A percentile compares a stretch with the other conserved stretches of the same genome.
These are phyloP conservation scores for Aphanoascus verrucosus DNA, from an alignment of 2,329 filamentous ascomycete species.

Conservation along the genomic window DNA sequence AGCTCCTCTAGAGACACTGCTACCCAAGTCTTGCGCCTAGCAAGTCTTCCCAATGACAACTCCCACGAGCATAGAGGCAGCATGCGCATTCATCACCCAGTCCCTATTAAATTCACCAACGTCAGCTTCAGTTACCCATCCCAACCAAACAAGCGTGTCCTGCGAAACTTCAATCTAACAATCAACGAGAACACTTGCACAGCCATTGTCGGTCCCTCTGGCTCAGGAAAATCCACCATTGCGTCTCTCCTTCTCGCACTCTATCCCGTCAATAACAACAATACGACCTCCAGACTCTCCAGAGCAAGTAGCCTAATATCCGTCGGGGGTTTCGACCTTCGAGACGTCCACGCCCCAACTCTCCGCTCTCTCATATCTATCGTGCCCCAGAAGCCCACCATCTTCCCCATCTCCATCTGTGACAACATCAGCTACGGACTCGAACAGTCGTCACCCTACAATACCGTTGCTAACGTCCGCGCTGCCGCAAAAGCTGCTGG, in stretches of 20 bases:
- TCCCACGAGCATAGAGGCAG: constrained; percentile 51
- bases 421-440: constrained; percentile 64
- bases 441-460: constrained; percentile 39
- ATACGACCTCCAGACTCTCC: constrained; percentile 22
- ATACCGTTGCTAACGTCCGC: constrained; percentile 38
- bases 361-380: constrained; percentile 54
- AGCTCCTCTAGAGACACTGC: constrained; percentile 63
- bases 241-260: constrained; percentile 63
- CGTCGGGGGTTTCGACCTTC: constrained; percentile 44
- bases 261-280: constrained; percentile 61
- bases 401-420: constrained; percentile 41
- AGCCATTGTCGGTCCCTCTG: constrained; percentile 72
- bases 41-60: constrained; percentile 44
- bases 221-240: constrained; percentile 85
- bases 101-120: constrained; percentile 49
- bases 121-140: constrained; percentile 64
- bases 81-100: constrained; percentile 30
- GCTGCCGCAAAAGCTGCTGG: constrained; percentile 48
- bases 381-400: constrained; percentile 51
- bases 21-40: constrained; percentile 59
- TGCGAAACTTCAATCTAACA: constrained; percentile 55
- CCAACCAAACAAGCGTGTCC: constrained; percentile 42
- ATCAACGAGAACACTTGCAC: constrained; percentile 55
- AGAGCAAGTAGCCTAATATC: constrained; percentile 39
- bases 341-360: constrained; percentile 47